Conservation (phyloP, 352 stramenopile species). For the Blastocystis sp. region DNA sequence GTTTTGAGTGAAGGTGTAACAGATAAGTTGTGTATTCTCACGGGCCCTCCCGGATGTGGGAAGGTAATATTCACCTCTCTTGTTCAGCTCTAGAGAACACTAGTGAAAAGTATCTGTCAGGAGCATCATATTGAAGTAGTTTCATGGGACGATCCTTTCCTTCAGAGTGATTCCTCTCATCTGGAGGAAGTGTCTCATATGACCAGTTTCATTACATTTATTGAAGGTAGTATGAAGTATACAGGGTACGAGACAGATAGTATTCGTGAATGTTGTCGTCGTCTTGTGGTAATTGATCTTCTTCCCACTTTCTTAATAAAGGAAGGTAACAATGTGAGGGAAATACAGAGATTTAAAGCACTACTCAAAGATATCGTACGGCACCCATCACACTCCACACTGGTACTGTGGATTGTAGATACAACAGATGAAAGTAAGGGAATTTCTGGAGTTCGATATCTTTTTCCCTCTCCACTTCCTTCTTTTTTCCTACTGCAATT, state of each 20-base stretch:
- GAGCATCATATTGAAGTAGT: not conserved
- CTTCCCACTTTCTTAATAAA: not conserved
- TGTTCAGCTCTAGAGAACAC: not conserved
- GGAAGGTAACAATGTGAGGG: not conserved
- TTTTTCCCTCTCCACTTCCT: not conserved
- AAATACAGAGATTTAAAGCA: not conserved
- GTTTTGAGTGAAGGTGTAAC: not conserved
- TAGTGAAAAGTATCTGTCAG: not conserved
- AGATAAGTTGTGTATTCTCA: constrained; percentile 18
- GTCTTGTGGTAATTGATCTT: constrained; percentile 32
- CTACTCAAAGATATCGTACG: not conserved
- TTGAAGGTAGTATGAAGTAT: not conserved
- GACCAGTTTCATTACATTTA: not conserved
- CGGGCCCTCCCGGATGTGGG: constrained; percentile 5
- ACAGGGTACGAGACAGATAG: not conserved
- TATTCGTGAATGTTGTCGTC: not conserved
- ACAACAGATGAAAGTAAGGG: not conserved
- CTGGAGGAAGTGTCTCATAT: not conserved
- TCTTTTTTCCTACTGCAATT: not conserved
- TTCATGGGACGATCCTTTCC: constrained; percentile 20
- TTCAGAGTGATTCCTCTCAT: not conserved
- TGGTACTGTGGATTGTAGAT: constrained; percentile 46
- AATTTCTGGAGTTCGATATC: not conserved
- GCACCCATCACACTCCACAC: not conserved
- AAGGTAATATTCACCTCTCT: not conserved